Evolutionary conservation across 129 eudicot species (phyloP).

Genomic region (Cynara cardunculus): DNA sequence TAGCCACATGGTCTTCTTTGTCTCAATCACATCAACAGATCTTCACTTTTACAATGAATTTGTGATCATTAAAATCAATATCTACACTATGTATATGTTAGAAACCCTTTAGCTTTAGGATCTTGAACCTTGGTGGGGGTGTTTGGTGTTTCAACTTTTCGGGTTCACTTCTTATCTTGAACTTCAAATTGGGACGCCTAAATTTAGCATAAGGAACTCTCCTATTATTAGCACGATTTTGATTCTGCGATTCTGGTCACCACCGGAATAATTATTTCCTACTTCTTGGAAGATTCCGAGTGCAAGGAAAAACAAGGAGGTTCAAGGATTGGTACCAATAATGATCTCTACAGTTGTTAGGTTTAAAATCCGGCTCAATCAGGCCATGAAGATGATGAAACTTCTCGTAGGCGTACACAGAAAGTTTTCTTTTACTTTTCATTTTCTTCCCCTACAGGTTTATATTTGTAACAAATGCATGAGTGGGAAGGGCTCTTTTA

Average conservation of each 20-base stretch:
- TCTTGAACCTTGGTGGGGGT: no score
- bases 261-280: no score
- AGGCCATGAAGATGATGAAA: neutral
- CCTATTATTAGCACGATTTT: no score
- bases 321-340: neutral
- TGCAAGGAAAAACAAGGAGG: neutral
- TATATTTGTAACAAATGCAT: neutral
- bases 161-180: no score
- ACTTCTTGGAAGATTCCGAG: neutral
- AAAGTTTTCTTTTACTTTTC: neutral
- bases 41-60: neutral
- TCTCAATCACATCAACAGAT: neutral
- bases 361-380: neutral
- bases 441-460: neutral
- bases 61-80: neutral
- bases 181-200: no score
- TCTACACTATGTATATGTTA: no score
- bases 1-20: neutral
- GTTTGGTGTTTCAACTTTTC: no score
- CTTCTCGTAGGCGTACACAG: neutral
- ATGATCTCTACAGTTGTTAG: neutral
- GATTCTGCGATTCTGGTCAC: no score
- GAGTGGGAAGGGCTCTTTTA: neutral
- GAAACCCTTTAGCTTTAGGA: no score
- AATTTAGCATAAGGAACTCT: no score